These are phyloP conservation scores for Russula ochroleuca DNA, from an alignment of 768 basidiomycete species.

Conservation along the genomic window DNA sequence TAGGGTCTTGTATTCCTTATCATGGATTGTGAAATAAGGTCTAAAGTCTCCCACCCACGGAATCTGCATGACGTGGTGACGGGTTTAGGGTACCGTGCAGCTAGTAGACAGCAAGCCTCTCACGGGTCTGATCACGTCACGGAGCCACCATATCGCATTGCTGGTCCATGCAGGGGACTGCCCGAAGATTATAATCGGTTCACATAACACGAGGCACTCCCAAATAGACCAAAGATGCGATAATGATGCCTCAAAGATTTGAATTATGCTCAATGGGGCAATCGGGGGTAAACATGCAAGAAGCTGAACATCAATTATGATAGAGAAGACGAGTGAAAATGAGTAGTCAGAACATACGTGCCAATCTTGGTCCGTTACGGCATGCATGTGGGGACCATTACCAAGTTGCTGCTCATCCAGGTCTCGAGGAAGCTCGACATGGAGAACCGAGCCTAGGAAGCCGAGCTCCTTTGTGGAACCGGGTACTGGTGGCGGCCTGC, in stretches of 20 bases:
- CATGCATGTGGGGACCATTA: conserved; percentile 37
- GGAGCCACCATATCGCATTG: conserved; percentile 88
- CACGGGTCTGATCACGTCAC: conserved; percentile 82
- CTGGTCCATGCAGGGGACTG: conserved; percentile 76
- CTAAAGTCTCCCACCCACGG: conserved; percentile 81
- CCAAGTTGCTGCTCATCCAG: conserved; percentile 70
- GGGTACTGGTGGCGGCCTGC: conserved; percentile 72
- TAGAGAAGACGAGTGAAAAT: background rate
- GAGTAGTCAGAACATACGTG: conserved; percentile 15
- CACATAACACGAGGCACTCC: conserved; percentile 90
- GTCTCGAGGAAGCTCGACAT: conserved; percentile 63
- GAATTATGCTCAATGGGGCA: conserved; percentile 52
- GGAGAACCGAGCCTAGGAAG: conserved; percentile 73
- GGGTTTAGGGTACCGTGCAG: background rate
- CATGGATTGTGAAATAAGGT: conserved; percentile 96
- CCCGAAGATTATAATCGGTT: conserved; percentile 84
- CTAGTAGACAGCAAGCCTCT: conserved; percentile 26
- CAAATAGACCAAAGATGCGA: conserved; percentile 79
- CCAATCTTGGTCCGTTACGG: conserved; percentile 24
- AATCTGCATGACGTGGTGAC: conserved; percentile 45
- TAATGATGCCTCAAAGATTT: conserved; percentile 59
- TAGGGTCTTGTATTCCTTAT: conserved; percentile 69
- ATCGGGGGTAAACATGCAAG: conserved; percentile 57
- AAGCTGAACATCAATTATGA: conserved; percentile 42
- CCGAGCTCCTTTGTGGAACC: conserved; percentile 73